Base-by-base conservation (phyloP, 495 filamentous ascomycete species). In the Penicillium dipodomyicola region DNA sequence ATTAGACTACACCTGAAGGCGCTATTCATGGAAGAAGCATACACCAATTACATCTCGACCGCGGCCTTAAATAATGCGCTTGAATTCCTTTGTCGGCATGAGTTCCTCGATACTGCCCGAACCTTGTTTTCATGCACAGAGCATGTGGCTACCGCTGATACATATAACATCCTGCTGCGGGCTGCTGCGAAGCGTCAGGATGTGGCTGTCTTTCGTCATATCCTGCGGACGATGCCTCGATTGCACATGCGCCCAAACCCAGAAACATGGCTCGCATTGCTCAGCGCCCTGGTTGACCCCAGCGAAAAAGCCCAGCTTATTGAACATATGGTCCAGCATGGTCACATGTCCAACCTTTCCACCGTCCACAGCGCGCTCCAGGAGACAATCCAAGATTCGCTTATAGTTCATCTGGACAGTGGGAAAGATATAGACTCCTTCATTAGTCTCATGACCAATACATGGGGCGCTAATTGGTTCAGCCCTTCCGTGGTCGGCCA, bases 81-180 rank as follows among this genome's bases (percentile, higher is more conserved):
- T 17, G 57, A 58, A 10, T 81, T 61, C 52, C 63, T 78, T 14
- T 72, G 68, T 55, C 30, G 65, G 6, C 55, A 73, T 40, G 62
- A 71, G 29, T 65, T 66, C 22, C 52, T 76, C 6, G 35, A 39
- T 4, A 40, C 51, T 52, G 74, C 71, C 19, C 67, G 67, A 22
- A 11, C 32, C 1, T 57, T 82, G 4, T 70, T 75, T 37, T 42
- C 47, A 17, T 49, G 33, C 22, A 65, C 67, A 48, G 67, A 75
- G 45, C 62, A 72, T 53, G 61, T 80, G 22, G 64, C 68, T 22
- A 75, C 74, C 5, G 59, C 67, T 10, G 70, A 75, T 12, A 76
- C 76, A 10, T 79, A 69, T 52, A 80, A 81, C 33, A 70, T 80
- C 23, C 55, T 81, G 19, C 58, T 82, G 32, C 60, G 65, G 40